Evolutionary conservation across 257 asterid genomes (phyloP).

Genomic region (Osmanthus fragrans): DNA sequence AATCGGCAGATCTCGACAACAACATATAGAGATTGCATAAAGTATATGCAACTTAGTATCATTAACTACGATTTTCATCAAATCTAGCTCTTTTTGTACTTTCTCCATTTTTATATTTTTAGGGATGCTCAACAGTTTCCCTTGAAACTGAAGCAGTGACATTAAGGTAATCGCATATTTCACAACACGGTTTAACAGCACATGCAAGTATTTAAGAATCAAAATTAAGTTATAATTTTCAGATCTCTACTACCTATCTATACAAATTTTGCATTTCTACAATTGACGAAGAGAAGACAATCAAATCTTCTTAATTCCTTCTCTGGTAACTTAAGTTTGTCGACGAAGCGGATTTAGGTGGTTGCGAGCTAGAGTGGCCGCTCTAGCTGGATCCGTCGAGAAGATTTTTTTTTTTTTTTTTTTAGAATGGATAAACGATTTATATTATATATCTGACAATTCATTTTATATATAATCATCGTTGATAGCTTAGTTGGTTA

Average conservation of each 20-base stretch:
- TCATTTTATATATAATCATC: no score
- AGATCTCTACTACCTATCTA: background rate
- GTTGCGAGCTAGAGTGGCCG: no score
- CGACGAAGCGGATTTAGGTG: no score
- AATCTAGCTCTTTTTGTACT: slow-evolving; percentile 1
- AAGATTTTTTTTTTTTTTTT: no score
- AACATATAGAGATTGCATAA: background rate
- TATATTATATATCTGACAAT: no score
- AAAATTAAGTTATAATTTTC: no score
- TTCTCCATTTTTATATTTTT: background rate
- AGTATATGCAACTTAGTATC: background rate
- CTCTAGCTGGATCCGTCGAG: no score
- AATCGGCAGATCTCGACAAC: background rate
- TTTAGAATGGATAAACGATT: no score
- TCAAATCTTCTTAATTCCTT: background rate
- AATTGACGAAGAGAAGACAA: no score
- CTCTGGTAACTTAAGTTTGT: background rate
- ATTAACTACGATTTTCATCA: slow-evolving; percentile 13
- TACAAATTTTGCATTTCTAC: background rate
- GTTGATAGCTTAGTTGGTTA: no score
- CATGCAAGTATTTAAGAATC: background rate
- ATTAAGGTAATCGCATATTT: background rate
- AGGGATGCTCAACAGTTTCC: slow-evolving; percentile 20
- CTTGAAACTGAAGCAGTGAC: slow-evolving; percentile 13
- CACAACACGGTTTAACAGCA: slow-evolving; percentile 28